Conservation (phyloP, 139 green algal genomes). For the Dunaliella sp. region DNA sequence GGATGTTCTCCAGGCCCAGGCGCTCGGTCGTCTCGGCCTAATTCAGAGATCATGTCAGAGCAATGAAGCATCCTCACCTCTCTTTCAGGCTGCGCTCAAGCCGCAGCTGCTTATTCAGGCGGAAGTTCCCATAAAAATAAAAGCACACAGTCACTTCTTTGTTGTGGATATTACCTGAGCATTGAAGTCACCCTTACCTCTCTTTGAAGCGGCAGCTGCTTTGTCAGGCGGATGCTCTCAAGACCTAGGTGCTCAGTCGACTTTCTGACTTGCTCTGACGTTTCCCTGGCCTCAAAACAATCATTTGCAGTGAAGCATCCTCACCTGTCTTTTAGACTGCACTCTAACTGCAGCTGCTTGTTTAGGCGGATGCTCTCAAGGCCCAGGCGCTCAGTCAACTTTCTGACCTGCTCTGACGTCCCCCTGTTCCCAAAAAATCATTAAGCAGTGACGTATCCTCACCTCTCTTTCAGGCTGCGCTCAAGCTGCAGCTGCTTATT, state of each 20-base stretch:
- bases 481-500: constrained; percentile 43
- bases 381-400: constrained; percentile 25
- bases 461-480: constrained; percentile 37
- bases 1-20: constrained; percentile 37
- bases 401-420: neutral
- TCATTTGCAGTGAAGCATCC: neutral
- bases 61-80: neutral
- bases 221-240: constrained; percentile 33
- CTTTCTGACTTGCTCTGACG: neutral
- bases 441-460: neutral
- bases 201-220: neutral
- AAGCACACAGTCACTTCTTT: neutral
- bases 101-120: constrained; percentile 40
- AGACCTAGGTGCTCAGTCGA: constrained; percentile 32
- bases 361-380: constrained; percentile 38
- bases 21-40: constrained; percentile 27
- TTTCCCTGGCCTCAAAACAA: neutral
- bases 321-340: neutral
- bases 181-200: neutral
- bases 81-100: constrained; percentile 3
- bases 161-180: neutral
- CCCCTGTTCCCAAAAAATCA: neutral
- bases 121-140: neutral
- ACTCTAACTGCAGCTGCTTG: constrained; percentile 37
- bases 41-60: no score